These are phyloP conservation scores for Phoma sp. DNA, from an alignment of 2,329 filamentous ascomycete species.

Conservation along the genomic window DNA sequence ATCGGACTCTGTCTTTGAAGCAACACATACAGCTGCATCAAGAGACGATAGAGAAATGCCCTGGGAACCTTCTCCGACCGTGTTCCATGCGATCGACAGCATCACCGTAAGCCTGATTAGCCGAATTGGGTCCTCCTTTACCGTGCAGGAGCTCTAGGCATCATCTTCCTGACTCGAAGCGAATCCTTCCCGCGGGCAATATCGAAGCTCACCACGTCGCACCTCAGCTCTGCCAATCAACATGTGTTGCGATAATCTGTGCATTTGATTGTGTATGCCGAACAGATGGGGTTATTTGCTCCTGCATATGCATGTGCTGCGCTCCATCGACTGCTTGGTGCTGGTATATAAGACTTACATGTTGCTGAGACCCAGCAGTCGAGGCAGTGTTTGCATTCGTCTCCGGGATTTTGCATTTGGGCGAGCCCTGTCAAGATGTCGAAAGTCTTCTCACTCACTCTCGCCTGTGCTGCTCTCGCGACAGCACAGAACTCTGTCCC, in stretches of 20 bases:
- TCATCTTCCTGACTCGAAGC: slow-evolving; percentile 26
- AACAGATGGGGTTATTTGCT: not conserved
- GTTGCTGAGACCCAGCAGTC: not conserved
- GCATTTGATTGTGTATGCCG: slow-evolving; percentile 12
- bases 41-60: slow-evolving; percentile 18
- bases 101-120: not conserved
- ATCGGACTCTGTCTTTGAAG: not conserved
- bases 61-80: not conserved
- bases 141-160: slow-evolving; percentile 22
- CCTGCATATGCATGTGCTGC: not conserved
- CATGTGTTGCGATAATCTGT: slow-evolving; percentile 7
- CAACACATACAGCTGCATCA: slow-evolving; percentile 18
- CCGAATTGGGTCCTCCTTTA: slow-evolving; percentile 20
- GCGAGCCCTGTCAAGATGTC: slow-evolving; percentile 19
- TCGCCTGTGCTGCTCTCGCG: slow-evolving; percentile 23
- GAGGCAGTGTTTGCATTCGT: not conserved
- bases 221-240: not conserved
- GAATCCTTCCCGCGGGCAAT: slow-evolving; percentile 21
- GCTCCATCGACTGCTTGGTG: not conserved
- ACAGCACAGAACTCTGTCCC: slow-evolving; percentile 24
- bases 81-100: not conserved
- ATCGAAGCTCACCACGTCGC: not conserved
- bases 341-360: not conserved
- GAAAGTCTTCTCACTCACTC: slow-evolving; percentile 18
- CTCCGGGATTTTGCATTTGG: not conserved